Percentiles rank a stretch among this genome's conserved stretches.
Conservation (phyloP, 1,139 yeast genomes). For the Yamadazyma atlantica region DNA sequence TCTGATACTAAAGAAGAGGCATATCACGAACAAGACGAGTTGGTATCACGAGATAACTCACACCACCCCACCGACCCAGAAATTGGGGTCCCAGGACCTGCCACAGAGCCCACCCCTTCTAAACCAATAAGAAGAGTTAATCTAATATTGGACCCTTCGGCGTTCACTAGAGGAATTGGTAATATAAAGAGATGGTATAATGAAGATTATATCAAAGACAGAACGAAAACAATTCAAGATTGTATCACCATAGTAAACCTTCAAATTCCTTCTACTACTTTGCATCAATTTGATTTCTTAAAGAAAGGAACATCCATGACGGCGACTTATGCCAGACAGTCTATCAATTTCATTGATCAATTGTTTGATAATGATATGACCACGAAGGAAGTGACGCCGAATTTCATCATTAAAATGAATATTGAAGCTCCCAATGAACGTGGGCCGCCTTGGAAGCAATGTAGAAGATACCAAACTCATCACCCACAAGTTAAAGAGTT, state of each 20-base stretch:
- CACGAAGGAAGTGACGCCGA: slow-evolving; percentile 5
- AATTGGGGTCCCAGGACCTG: too few species aligned
- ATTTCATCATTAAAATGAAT: slow-evolving; percentile 18
- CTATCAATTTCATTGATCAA: slow-evolving; percentile 53
- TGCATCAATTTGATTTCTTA: slow-evolving; percentile 55
- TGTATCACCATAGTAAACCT: slow-evolving; percentile 27
- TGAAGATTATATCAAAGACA: slow-evolving; percentile 11
- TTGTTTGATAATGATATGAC: slow-evolving; percentile 23
- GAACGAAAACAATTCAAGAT: slow-evolving; percentile 9
- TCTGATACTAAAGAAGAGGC: slow-evolving; percentile 9
- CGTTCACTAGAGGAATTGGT: slow-evolving; percentile 59
- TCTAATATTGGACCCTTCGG: slow-evolving; percentile 57
- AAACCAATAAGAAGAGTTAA: slow-evolving; percentile 20
- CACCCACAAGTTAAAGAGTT: slow-evolving; percentile 48
- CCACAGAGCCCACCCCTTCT: too few species aligned
- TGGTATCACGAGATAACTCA: not conserved
- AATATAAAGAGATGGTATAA: slow-evolving; percentile 58
- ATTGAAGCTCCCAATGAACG: slow-evolving; percentile 41
- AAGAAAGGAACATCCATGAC: slow-evolving; percentile 55
- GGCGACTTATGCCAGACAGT: slow-evolving; percentile 58
- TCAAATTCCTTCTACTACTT: slow-evolving; percentile 53
- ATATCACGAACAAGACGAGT: slow-evolving; percentile 8
- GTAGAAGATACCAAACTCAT: slow-evolving; percentile 43
- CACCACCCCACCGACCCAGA: too few species aligned
- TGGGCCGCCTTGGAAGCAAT: slow-evolving; percentile 52